phyloP scores from a whole-genome alignment of 1,139 yeast species.

The Candida sp. region DNA sequence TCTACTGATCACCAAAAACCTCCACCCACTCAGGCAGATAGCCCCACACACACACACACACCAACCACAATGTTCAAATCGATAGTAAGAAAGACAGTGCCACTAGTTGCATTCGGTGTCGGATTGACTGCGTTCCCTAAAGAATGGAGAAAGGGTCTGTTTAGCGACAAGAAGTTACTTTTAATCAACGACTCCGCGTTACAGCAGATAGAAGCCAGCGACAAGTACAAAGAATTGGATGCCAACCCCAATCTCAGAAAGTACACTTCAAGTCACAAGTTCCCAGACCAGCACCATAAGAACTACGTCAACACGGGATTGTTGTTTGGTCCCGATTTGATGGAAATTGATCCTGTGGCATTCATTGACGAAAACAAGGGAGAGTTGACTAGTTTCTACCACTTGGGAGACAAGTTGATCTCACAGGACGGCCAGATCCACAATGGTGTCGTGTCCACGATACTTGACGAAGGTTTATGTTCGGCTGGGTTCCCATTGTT shows the following conservation, averaged over 20 bases:
- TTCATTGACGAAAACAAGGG: conserved; percentile 51
- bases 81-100: conserved; percentile 28
- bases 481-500: conserved; percentile 83
- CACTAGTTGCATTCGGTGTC: conserved; percentile 46
- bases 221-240: conserved; percentile 33
- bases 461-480: conserved; percentile 87
- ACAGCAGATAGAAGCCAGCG: conserved; percentile 30
- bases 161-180: conserved; percentile 20
- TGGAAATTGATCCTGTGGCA: conserved; percentile 71
- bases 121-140: conserved; percentile 52
- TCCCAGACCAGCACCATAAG: conserved; percentile 64
- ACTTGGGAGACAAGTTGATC: conserved; percentile 67
- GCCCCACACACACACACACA: neutral
- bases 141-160: conserved; percentile 35
- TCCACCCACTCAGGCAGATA: neutral
- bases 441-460: conserved; percentile 84
- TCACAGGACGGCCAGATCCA: conserved; percentile 81
- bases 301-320: conserved; percentile 73
- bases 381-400: conserved; percentile 64
- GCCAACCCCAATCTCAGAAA: conserved; percentile 27
- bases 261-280: conserved; percentile 41
- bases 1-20: neutral
- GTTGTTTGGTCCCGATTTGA: conserved; percentile 61
- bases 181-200: conserved; percentile 37
- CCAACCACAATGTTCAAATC: conserved; percentile 25